These are phyloP conservation scores for Notholithocarpus densiflorus DNA, from an alignment of 306 rosid genomes.

Conservation along the genomic window DNA sequence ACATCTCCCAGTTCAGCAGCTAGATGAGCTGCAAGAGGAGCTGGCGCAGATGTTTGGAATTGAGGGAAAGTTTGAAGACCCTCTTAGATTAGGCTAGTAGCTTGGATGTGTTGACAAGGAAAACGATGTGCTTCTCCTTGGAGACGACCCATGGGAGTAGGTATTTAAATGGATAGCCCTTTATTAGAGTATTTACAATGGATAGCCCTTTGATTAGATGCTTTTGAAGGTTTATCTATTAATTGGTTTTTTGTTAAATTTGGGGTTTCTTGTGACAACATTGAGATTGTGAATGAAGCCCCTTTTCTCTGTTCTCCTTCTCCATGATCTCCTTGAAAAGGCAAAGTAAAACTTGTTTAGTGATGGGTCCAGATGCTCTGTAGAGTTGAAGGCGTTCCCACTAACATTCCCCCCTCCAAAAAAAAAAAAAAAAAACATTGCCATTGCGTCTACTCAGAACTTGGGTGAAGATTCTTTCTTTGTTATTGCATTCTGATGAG, in stretches of 20 bases:
- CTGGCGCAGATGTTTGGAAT: slow-evolving; percentile 87
- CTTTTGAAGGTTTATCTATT: neutral
- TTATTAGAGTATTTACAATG: neutral
- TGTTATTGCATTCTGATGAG: neutral
- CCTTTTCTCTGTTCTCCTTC: neutral
- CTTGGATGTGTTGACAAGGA: slow-evolving; percentile 98
- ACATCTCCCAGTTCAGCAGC: slow-evolving; percentile 92
- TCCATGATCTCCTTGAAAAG: neutral
- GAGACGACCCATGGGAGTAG: slow-evolving; percentile 95
- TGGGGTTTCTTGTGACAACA: neutral
- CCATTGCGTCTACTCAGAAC: neutral
- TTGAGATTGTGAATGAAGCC: neutral
- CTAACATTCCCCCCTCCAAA: no score
- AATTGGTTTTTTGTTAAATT: neutral
- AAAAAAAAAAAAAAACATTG: no score
- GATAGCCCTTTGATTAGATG: neutral
- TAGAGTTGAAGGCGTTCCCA: neutral
- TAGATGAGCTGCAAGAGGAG: slow-evolving; percentile 85
- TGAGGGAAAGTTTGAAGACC: slow-evolving; percentile 86
- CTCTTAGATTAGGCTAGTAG: slow-evolving; percentile 99
- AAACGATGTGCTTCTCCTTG: slow-evolving; percentile 94
- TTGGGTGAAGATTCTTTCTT: neutral
- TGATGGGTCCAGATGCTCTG: neutral
- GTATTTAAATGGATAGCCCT: slow-evolving; percentile 16
- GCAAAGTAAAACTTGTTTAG: neutral